Evolutionary conservation across 208 protist species (phyloP), one percentile per base, ranked within the genome.

Genomic region (Vickermania spadyakhi): DNA sequence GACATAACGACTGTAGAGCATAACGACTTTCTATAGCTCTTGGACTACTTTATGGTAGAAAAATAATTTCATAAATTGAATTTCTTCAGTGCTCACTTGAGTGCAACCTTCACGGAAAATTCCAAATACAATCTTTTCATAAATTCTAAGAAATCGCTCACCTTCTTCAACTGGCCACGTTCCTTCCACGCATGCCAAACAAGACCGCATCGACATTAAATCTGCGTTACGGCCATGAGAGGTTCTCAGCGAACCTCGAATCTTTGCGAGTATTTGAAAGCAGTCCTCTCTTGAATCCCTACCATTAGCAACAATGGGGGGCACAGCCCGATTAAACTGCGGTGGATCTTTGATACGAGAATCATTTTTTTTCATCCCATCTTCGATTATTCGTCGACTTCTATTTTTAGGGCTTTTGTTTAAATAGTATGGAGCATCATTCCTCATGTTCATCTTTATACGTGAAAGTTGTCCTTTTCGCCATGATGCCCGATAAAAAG

Each of bases 181-280:
- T 36, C 72, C 73, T 60, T 86, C 86, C 1, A 94, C 72, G 58
- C 82, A 92, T 3, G 84, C 72, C 18, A 94, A 53, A 41, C 88
- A 94, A 54, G 79, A 91, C 1, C 87, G 81, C 87, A 94, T 94
- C 1, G 84, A 84, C 87, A 94, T 94, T 14, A 91, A 56, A 18
- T 68, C 62, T 1, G 84, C 84, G 18, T 60, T 63, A 49, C 67
- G 68, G 26, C 88, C 88, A 53, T 92, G 75, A 2, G 73, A 75
- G 22, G 68, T 66, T 1, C 60, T 52, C 13, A 94, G 68, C 21
- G 82, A 67, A 28, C 53, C 64, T 1, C 88, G 66, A 5, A 88
- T 82, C 58, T 86, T 75, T n/a, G 56, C 64, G 7, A 94, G 62
- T 84, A 94, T 94, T 36, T 80, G 68, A 1, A 79, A 50, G 52